A percentile compares a stretch with the other conserved stretches of the same genome.
Evolutionary conservation across 2,329 filamentous ascomycete species (phyloP).

Genomic region (Venturia pyrina): DNA sequence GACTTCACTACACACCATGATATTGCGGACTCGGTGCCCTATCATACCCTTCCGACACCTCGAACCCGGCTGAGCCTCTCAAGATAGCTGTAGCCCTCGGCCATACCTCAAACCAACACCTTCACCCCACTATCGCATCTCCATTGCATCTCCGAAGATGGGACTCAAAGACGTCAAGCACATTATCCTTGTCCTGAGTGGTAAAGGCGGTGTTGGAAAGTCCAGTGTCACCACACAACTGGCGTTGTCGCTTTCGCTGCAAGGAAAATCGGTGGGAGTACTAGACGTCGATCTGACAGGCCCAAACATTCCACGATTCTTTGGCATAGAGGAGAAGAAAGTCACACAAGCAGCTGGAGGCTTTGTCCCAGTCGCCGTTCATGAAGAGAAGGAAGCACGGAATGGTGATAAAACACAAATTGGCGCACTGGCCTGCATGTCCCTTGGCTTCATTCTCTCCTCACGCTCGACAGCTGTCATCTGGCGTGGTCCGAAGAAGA

Average conservation of each 20-base stretch:
- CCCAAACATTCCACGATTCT: slow-evolving; percentile 90
- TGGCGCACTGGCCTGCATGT: slow-evolving; percentile 74
- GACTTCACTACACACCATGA: slow-evolving; percentile 1
- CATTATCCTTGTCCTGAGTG: slow-evolving; percentile 77
- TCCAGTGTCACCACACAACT: slow-evolving; percentile 96
- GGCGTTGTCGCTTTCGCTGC: slow-evolving; percentile 74
- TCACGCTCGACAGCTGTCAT: slow-evolving; percentile 84
- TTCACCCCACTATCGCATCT: neutral
- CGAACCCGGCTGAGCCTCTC: neutral
- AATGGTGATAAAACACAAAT: slow-evolving; percentile 20
- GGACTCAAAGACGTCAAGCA: slow-evolving; percentile 25
- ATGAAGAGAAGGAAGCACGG: slow-evolving; percentile 40
- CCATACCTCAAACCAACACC: neutral
- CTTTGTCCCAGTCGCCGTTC: slow-evolving; percentile 83
- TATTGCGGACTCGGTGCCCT: neutral
- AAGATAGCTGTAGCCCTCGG: neutral
- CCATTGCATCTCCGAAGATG: slow-evolving; percentile 3
- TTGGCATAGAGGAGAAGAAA: slow-evolving; percentile 79
- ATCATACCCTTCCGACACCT: neutral
- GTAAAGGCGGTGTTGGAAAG: slow-evolving; percentile 96
- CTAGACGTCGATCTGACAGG: slow-evolving; percentile 95
- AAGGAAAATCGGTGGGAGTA: slow-evolving; percentile 83
- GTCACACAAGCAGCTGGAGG: slow-evolving; percentile 85
- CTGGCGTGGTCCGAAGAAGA: slow-evolving; percentile 97
- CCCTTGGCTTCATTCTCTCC: slow-evolving; percentile 79